Percentiles rank a stretch among this genome's conserved stretches.
Evolutionary conservation across 345 rosid genomes (phyloP).

Genomic region (Sonneratia alba): DNA sequence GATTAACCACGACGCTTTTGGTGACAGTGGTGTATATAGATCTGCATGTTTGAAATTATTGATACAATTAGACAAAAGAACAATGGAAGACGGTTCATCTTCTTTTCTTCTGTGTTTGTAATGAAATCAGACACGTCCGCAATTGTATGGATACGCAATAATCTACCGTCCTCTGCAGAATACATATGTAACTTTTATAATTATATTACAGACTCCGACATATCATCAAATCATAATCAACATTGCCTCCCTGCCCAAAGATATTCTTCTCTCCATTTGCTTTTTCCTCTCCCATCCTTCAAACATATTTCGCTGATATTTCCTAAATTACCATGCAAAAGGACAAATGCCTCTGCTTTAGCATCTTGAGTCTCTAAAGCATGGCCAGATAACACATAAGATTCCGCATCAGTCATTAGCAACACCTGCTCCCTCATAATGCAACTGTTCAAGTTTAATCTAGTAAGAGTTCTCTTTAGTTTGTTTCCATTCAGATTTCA

Average conservation of each 20-base stretch:
- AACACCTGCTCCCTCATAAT: neutral
- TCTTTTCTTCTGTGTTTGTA: neutral
- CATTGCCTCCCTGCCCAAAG: neutral
- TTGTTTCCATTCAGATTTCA: neutral
- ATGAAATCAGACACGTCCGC: neutral
- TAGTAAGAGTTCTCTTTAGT: neutral
- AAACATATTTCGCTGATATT: neutral
- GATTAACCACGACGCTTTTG: conserved; percentile 54
- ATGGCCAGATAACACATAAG: neutral
- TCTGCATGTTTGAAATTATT: conserved; percentile 27
- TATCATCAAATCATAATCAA: neutral
- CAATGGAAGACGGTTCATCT: neutral
- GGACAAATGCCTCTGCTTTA: neutral
- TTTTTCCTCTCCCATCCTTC: neutral
- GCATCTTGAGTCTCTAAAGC: neutral
- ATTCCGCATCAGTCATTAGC: neutral
- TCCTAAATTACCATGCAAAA: neutral
- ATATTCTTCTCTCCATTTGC: neutral
- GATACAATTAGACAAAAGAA: neutral
- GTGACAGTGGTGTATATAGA: conserved; percentile 60
- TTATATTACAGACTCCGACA: neutral
- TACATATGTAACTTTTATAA: no score
- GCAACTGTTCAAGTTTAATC: neutral
- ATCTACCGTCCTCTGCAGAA: neutral
- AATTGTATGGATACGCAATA: neutral